phyloP scores from a whole-genome alignment of 257 asterid genomes.

The Plectranthus barbatus region DNA sequence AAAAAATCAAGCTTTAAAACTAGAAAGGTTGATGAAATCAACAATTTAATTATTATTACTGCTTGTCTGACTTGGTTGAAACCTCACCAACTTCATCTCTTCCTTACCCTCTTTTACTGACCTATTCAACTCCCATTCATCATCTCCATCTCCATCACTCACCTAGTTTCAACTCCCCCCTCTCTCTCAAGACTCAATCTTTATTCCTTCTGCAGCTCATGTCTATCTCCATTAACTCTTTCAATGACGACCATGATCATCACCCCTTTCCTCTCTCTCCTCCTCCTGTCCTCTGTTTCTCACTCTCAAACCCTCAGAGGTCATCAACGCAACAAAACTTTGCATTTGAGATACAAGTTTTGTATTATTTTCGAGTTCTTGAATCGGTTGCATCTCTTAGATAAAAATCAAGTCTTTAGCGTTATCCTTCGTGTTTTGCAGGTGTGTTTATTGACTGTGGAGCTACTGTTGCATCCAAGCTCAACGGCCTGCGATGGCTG shows the following conservation, averaged over 20 bases:
- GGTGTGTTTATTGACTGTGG: conserved; percentile 66
- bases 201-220: neutral
- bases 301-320: conserved; percentile 32
- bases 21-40: neutral
- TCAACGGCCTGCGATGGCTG: conserved; percentile 46
- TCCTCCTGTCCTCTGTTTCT: conserved; percentile 32
- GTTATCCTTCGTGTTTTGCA: conserved; percentile 5
- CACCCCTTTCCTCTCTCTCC: conserved; percentile 22
- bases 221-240: neutral
- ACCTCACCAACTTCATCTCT: conserved; percentile 29
- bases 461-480: conserved; percentile 24
- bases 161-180: neutral
- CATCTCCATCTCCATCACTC: neutral
- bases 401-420: neutral
- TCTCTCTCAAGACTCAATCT: neutral
- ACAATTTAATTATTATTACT: too few relatives aligned
- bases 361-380: too few relatives aligned
- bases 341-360: too few relatives aligned
- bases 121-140: conserved; percentile 11
- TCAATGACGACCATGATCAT: conserved; percentile 16
- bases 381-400: too few relatives aligned
- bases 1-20: too few relatives aligned
- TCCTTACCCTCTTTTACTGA: conserved; percentile 11
- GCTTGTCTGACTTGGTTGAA: neutral
- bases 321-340: conserved; percentile 1